A percentile compares a stretch with the other conserved stretches of the same genome.
phyloP scores from a whole-genome alignment of 2,329 filamentous ascomycete species.

The Lasiodiplodia hormozganensis region DNA sequence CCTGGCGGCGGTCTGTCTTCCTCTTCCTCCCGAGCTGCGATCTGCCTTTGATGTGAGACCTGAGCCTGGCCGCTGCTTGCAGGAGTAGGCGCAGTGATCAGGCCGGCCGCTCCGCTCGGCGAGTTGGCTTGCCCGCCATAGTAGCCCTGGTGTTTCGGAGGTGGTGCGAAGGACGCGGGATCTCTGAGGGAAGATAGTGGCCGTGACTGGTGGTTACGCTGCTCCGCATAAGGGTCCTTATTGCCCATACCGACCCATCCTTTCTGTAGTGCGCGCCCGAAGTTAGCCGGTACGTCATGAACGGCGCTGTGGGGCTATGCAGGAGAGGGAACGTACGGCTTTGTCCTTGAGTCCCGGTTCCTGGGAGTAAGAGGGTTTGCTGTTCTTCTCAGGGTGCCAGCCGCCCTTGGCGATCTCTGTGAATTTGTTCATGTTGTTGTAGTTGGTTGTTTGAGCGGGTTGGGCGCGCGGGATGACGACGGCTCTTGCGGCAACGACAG shows the following conservation, averaged over 20 bases:
- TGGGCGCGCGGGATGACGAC: conserved; percentile 24
- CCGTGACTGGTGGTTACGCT: conserved; percentile 59
- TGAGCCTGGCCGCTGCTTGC: conserved; percentile 38
- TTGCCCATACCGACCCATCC: conserved; percentile 66
- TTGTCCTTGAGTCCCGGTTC: conserved; percentile 13
- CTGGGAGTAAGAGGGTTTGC: neutral
- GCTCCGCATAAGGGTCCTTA: conserved; percentile 46
- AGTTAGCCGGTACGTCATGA: conserved; percentile 30
- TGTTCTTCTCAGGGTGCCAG: conserved; percentile 54
- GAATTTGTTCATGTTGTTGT: conserved; percentile 42
- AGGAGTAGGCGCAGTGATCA: conserved; percentile 8
- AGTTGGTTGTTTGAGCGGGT: conserved; percentile 1
- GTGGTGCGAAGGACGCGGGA: conserved; percentile 78
- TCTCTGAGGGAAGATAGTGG: conserved; percentile 77
- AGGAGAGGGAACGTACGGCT: conserved; percentile 18
- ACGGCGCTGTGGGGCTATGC: conserved; percentile 28
- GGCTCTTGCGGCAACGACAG: conserved; percentile 11
- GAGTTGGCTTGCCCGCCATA: conserved; percentile 16
- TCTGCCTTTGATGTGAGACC: conserved; percentile 42
- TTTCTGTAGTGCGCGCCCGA: conserved; percentile 49
- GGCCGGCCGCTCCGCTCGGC: conserved; percentile 17
- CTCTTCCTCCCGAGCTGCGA: conserved; percentile 47
- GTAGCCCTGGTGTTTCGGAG: conserved; percentile 66
- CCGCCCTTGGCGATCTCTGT: conserved; percentile 55
- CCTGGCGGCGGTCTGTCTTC: conserved; percentile 57